A percentile compares a stretch with the other conserved stretches of the same genome.
phyloP scores from a whole-genome alignment of 1,284 basidiomycete genomes.

The Amylostereum areolatum region DNA sequence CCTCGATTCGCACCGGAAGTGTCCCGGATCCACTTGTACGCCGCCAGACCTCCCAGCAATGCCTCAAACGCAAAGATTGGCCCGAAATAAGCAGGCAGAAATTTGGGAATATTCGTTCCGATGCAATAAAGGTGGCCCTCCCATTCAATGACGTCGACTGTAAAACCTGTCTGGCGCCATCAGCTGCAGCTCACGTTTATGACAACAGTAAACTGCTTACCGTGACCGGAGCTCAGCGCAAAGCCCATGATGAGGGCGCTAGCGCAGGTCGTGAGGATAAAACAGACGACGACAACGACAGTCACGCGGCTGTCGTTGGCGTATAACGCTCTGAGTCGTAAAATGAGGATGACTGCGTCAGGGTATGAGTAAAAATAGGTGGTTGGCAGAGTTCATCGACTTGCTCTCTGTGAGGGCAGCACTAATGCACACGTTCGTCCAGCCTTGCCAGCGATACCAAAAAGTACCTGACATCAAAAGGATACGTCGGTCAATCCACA shows the following conservation, averaged over 20 bases:
- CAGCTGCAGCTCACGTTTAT: too few relatives aligned
- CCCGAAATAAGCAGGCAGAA: not conserved
- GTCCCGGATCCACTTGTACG: not conserved
- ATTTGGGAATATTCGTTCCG: not conserved
- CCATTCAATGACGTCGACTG: not conserved
- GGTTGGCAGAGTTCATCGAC: not conserved
- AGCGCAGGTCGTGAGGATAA: not conserved
- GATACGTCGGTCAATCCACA: too few relatives aligned
- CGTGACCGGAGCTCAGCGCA: not conserved
- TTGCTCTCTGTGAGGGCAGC: not conserved
- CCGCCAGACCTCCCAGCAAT: not conserved
- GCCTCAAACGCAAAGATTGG: not conserved
- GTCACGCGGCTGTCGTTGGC: not conserved
- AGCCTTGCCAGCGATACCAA: constrained; percentile 2
- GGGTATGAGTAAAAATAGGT: not conserved
- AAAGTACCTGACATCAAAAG: not conserved
- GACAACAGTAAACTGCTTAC: not conserved
- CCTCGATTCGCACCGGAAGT: not conserved
- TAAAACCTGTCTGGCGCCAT: not conserved
- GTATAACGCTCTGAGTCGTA: not conserved
- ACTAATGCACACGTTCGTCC: not conserved
- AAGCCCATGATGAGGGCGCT: not conserved
- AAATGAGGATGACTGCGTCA: not conserved
- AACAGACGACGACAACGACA: not conserved
- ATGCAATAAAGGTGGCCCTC: not conserved